Base-by-base conservation (phyloP, 2,329 filamentous ascomycete genomes). In the Scedosporium boydii region DNA sequence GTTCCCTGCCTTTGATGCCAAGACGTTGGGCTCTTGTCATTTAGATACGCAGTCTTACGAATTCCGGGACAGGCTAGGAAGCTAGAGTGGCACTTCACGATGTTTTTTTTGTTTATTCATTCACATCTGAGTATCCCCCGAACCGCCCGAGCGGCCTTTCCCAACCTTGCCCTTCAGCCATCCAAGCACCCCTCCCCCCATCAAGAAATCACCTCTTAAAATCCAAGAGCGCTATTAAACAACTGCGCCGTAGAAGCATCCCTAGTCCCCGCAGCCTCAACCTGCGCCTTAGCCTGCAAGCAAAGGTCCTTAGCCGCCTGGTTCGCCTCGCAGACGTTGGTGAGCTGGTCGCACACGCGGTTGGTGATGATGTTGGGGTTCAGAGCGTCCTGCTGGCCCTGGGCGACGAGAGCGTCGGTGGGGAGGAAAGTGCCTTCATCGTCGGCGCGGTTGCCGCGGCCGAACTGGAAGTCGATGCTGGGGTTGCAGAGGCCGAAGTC, bases 361-460 rank as follows among this genome's bases (percentile, higher is more conserved):
- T 87, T 88, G 71, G 85, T 87, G 77, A 89, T 89, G 78, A 89
- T 89, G 77, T 84, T 83, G 63, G 86, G 86, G 81, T 89, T 89
- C 56, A 89, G 77, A 6, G 86, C 86, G 70, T 89, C 87, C 68
- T 84, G 74, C 73, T 89, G 86, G 62, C 71, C 69, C 69, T 84
- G 76, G 66, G 83, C 81, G 63, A 87, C 80, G n/a, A 82, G 74
- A 7, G 83, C 75, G 70, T 89, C 87, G 56, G 80, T 80, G 59
- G 87, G 81, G 72, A 87, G 84, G 82, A 89, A 90, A 58, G 87
- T 88, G 73, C 82, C 85, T 72, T 88, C 86, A 63, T 76, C 77
- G 18, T 78, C 78, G 14, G 78, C 74, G 63, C 85, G 83, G 53
- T 80, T 80, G 74, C 78, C 76, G 29, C 83, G 80, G n/a, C 84